phyloP scores from a whole-genome alignment of 108 stramenopile genomes.

The Cyclostephanos invisitatus region DNA sequence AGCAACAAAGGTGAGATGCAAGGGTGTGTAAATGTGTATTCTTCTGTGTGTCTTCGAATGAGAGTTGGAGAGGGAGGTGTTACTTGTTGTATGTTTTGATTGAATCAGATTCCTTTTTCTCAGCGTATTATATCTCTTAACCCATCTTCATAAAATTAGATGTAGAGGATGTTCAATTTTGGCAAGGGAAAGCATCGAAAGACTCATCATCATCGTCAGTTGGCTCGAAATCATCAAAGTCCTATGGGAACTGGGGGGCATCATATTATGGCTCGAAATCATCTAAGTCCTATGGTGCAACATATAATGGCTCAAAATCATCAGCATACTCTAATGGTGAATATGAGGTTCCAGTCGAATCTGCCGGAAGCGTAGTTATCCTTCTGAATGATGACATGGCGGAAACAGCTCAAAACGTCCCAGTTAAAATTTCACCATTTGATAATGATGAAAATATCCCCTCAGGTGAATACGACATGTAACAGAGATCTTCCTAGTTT shows the following conservation, averaged over 20 bases:
- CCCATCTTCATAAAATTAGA: not conserved
- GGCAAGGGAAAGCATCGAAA: not conserved
- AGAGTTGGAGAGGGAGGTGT: not conserved
- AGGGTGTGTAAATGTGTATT: no score
- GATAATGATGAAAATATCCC: constrained; percentile 1
- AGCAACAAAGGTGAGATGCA: no score
- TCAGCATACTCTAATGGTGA: no score
- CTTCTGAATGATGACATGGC: not conserved
- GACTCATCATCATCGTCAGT: not conserved
- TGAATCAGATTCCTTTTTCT: not conserved
- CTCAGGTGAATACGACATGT: not conserved
- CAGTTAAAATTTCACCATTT: not conserved
- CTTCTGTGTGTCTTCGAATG: no score
- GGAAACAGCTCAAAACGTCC: not conserved
- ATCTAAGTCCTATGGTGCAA: not conserved
- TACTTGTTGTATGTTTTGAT: not conserved
- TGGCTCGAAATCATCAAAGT: not conserved
- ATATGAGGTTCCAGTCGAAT: not conserved
- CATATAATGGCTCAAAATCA: not conserved
- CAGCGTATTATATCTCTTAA: not conserved
- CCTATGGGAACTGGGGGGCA: no score
- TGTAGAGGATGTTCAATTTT: not conserved
- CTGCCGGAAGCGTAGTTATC: not conserved
- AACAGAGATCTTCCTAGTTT: not conserved
- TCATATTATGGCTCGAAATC: not conserved